phyloP scores from a whole-genome alignment of 192 early-diverging fungal genomes.

The Mortierella claussenii region DNA sequence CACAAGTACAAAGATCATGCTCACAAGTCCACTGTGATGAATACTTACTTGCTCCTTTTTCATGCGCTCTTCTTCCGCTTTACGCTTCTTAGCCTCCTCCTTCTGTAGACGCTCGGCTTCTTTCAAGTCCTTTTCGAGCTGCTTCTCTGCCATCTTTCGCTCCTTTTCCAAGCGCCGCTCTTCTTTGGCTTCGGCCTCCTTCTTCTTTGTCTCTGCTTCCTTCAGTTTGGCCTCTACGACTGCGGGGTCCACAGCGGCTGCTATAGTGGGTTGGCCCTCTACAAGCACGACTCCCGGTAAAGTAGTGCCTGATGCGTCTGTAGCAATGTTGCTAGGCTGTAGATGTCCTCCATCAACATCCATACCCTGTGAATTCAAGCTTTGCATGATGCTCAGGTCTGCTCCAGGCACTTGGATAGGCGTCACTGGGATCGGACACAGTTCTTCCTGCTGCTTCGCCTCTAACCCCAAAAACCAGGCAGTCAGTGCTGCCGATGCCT shows the following conservation, averaged over 20 bases:
- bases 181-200: conserved; percentile 52
- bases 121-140: conserved; percentile 44
- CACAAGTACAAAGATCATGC: too few relatives aligned
- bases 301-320: neutral
- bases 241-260: conserved; percentile 31
- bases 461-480: conserved; percentile 47
- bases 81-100: conserved; percentile 57
- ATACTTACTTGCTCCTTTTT: conserved; percentile 28
- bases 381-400: neutral
- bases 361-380: conserved; percentile 14
- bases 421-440: conserved; percentile 24
- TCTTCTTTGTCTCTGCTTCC: conserved; percentile 51
- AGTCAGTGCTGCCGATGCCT: conserved; percentile 50
- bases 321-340: neutral
- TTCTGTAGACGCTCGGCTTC: conserved; percentile 51
- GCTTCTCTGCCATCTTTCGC: conserved; percentile 41
- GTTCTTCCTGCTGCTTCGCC: conserved; percentile 27
- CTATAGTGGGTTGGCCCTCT: conserved; percentile 23
- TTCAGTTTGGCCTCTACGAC: conserved; percentile 28
- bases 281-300: conserved; percentile 13
- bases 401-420: neutral
- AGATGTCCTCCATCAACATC: conserved; percentile 16
- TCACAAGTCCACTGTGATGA: too few relatives aligned
- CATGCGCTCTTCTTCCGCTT: conserved; percentile 52
- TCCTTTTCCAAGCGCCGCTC: conserved; percentile 54